Conservation (phyloP, 768 basidiomycete genomes). For the Pisolithus marmoratus region DNA sequence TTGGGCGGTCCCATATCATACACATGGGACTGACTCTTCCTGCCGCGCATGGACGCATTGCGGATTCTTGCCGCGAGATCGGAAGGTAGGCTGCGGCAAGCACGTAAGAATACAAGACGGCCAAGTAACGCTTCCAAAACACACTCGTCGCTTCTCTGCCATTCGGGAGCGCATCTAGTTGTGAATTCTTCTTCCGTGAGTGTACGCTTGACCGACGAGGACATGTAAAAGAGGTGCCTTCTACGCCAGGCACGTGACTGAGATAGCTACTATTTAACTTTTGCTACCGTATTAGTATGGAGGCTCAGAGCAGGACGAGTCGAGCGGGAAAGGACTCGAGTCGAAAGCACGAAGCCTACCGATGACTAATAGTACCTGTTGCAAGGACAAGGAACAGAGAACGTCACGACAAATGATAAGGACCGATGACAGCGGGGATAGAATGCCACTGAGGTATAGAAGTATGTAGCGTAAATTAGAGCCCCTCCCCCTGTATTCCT, state of each 20-base stretch:
- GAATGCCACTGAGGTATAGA: too few species aligned
- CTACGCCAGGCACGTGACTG: neutral
- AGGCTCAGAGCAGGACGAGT: too few species aligned
- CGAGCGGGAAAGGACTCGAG: too few species aligned
- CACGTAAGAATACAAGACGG: slow-evolving; percentile 8
- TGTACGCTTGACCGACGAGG: slow-evolving; percentile 30
- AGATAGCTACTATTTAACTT: too few species aligned
- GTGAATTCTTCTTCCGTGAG: slow-evolving; percentile 28
- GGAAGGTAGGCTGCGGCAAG: slow-evolving; percentile 32
- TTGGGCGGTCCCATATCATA: slow-evolving; percentile 11
- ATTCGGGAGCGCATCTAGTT: slow-evolving; percentile 17
- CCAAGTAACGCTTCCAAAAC: slow-evolving; percentile 10
- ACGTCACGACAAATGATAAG: too few species aligned
- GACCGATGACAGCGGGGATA: too few species aligned
- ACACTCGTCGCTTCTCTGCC: slow-evolving; percentile 20
- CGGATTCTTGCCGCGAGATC: slow-evolving; percentile 52
- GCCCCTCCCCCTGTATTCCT: too few species aligned
- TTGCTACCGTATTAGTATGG: too few species aligned
- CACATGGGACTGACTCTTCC: slow-evolving; percentile 47
- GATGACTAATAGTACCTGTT: too few species aligned
- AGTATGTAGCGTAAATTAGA: too few species aligned
- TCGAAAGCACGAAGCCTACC: too few species aligned
- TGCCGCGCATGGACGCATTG: slow-evolving; percentile 50
- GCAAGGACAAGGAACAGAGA: too few species aligned
- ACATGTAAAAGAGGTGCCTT: neutral